phyloP scores from a whole-genome alignment of 179 eudicot genomes.

The Spinacia oleracea region DNA sequence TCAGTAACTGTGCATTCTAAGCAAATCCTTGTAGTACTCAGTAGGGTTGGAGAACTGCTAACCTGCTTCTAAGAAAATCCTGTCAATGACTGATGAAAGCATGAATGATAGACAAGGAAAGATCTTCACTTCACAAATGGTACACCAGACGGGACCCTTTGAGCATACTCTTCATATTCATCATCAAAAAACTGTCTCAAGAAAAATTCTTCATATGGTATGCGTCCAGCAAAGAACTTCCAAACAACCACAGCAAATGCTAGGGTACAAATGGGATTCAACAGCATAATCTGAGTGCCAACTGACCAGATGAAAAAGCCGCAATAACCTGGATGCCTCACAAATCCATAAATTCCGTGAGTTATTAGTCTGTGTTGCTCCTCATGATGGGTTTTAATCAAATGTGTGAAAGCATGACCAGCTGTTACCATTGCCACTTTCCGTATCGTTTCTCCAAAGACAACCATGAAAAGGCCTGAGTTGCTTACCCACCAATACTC shows the following conservation, averaged over 20 bases:
- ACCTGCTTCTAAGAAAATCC: conserved; percentile 23
- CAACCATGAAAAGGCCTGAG: conserved; percentile 64
- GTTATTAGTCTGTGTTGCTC: conserved; percentile 73
- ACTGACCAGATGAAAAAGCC: conserved; percentile 91
- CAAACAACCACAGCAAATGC: conserved; percentile 75
- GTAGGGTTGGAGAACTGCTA: conserved; percentile 12
- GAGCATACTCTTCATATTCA: conserved; percentile 69
- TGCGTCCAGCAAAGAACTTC: conserved; percentile 66
- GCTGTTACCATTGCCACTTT: conserved; percentile 83
- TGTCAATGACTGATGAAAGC: background rate
- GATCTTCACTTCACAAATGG: conserved; percentile 67
- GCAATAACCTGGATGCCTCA: conserved; percentile 78
- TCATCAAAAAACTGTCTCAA: conserved; percentile 75
- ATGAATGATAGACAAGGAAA: background rate
- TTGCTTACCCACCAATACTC: conserved; percentile 77
- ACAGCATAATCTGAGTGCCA: conserved; percentile 85
- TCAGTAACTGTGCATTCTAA: conserved; percentile 5
- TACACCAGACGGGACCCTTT: conserved; percentile 64
- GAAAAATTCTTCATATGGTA: conserved; percentile 86
- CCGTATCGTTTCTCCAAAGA: conserved; percentile 69
- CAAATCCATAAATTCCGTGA: conserved; percentile 60
- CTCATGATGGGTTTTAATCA: conserved; percentile 65
- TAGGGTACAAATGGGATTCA: conserved; percentile 68
- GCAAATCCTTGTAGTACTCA: background rate
- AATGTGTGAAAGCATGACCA: conserved; percentile 87